phyloP scores from a whole-genome alignment of 352 stramenopile genomes.

The Phytopythium cucurbitacearum region DNA sequence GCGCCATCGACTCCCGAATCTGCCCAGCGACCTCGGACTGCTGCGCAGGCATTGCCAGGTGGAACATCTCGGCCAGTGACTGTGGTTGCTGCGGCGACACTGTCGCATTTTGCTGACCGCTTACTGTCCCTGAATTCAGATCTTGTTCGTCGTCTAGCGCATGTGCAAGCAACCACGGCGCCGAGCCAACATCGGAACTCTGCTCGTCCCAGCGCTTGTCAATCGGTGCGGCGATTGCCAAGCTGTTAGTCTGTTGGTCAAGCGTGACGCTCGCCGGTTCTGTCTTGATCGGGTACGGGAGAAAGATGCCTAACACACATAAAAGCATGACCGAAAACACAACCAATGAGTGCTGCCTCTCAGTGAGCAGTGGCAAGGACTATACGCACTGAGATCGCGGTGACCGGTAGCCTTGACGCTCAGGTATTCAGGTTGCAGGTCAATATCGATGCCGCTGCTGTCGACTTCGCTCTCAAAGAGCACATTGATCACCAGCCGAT shows the following conservation, averaged over 20 bases:
- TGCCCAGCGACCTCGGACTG: not conserved
- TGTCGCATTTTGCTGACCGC: not conserved
- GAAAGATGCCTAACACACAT: conserved; percentile 34
- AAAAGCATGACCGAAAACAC: conserved; percentile 1
- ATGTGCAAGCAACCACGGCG: conserved; percentile 59
- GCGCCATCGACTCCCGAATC: conserved; percentile 1
- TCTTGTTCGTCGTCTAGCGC: conserved; percentile 34
- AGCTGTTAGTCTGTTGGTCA: conserved; percentile 19
- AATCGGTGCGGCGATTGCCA: conserved; percentile 37
- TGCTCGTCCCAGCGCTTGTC: conserved; percentile 46
- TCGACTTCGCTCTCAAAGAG: conserved; percentile 33
- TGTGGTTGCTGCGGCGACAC: conserved; percentile 16
- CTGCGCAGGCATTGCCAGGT: conserved; percentile 25
- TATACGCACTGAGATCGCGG: conserved; percentile 38
- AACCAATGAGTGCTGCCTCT: not conserved
- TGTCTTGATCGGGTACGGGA: conserved; percentile 58
- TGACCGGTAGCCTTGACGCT: conserved; percentile 40
- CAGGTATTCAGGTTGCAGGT: conserved; percentile 46
- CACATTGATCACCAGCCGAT: conserved; percentile 31
- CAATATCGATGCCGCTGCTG: conserved; percentile 31
- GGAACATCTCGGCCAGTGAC: conserved; percentile 69
- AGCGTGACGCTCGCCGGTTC: conserved; percentile 31
- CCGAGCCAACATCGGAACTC: conserved; percentile 47
- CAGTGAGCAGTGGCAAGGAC: not conserved
- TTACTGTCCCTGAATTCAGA: not conserved